Percentiles rank a stretch among this genome's conserved stretches.
phyloP scores from a whole-genome alignment of 2,329 filamentous ascomycete species.

The Moelleriella libera region DNA sequence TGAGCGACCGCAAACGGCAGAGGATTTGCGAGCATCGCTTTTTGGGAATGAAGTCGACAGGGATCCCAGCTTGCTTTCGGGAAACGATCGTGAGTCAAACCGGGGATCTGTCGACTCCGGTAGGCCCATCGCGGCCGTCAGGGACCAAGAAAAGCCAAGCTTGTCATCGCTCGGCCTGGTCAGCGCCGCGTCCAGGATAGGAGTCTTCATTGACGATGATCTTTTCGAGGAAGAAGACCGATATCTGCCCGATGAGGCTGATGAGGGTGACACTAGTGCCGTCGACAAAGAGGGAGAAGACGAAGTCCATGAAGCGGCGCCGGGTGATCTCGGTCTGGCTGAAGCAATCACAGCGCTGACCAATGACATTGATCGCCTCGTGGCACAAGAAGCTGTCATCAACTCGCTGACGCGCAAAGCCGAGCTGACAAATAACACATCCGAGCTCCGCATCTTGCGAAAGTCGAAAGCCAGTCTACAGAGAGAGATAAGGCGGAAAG shows the following conservation, averaged over 20 bases:
- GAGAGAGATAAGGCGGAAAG: slow-evolving; percentile 83
- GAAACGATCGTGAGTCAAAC: slow-evolving; percentile 44
- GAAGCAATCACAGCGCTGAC: slow-evolving; percentile 86
- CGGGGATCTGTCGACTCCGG: slow-evolving; percentile 46
- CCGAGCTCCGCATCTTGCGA: slow-evolving; percentile 77
- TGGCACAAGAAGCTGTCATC: slow-evolving; percentile 78
- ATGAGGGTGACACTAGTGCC: slow-evolving; percentile 48
- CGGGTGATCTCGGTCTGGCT: slow-evolving; percentile 81
- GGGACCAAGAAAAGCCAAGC: slow-evolving; percentile 58
- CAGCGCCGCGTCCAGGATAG: slow-evolving; percentile 71
- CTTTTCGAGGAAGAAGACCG: slow-evolving; percentile 82
- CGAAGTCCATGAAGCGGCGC: slow-evolving; percentile 84
- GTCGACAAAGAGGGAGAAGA: slow-evolving; percentile 49
- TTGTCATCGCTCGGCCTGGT: slow-evolving; percentile 85
- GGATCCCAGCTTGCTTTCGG: slow-evolving; percentile 34
- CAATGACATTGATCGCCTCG: slow-evolving; percentile 78
- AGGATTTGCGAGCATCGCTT: slow-evolving; percentile 51
- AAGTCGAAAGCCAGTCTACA: slow-evolving; percentile 92
- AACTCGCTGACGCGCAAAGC: slow-evolving; percentile 88
- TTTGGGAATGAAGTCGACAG: slow-evolving; percentile 30
- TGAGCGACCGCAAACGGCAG: slow-evolving; percentile 47
- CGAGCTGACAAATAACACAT: slow-evolving; percentile 91
- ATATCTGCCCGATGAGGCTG: slow-evolving; percentile 73
- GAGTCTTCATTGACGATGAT: slow-evolving; percentile 88
- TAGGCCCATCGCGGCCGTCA: slow-evolving; percentile 14